Evolutionary conservation across 345 rosid genomes (phyloP).

Genomic region (Citrus reticulata): DNA sequence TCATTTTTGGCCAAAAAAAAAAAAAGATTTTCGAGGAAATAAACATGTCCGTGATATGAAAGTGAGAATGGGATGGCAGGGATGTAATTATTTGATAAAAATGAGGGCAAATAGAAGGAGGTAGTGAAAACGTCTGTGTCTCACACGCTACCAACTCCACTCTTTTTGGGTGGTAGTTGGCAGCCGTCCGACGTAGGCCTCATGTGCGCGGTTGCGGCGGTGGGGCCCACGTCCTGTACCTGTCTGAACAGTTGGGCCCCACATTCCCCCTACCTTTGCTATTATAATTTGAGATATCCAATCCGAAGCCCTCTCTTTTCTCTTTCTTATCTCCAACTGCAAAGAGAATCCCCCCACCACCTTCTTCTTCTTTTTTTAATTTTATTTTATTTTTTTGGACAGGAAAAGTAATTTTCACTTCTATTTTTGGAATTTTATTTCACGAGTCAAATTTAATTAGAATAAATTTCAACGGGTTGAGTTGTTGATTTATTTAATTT

Average conservation of each 20-base stretch:
- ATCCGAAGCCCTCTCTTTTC: no score
- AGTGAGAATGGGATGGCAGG: neutral
- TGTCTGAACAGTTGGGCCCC: neutral
- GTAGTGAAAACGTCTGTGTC: neutral
- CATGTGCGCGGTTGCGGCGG: slow-evolving; percentile 31
- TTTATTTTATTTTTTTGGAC: no score
- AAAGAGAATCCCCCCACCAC: neutral
- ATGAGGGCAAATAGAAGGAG: neutral
- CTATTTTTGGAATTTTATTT: no score
- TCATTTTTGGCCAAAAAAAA: no score
- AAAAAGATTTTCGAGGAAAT: no score
- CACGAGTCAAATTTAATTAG: no score
- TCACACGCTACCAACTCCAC: slow-evolving; percentile 21
- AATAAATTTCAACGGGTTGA: no score
- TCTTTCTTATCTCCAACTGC: neutral
- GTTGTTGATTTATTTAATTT: no score
- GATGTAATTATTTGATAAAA: neutral
- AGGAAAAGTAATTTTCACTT: no score
- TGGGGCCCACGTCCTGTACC: slow-evolving; percentile 5
- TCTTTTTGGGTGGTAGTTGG: slow-evolving; percentile 20
- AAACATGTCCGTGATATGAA: neutral
- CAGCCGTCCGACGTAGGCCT: slow-evolving; percentile 20
- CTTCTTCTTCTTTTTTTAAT: no score
- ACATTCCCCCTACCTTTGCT: neutral
- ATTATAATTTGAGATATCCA: neutral